A percentile compares a stretch with the other conserved stretches of the same genome.
Evolutionary conservation across 164 flowering plant genomes (phyloP).

Genomic region (Platanus orientalis): DNA sequence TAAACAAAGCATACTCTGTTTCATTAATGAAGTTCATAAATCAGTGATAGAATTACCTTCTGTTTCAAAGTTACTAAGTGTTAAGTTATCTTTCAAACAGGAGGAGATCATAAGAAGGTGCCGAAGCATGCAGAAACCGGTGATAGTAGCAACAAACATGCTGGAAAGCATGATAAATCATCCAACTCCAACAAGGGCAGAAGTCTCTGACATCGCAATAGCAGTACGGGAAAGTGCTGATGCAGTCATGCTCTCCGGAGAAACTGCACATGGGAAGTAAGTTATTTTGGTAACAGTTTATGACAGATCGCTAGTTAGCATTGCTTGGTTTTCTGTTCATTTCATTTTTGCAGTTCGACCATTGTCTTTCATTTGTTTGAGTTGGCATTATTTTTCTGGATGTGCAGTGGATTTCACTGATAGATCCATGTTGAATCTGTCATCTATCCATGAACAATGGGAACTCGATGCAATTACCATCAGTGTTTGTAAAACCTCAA

Average conservation of each 20-base stretch:
- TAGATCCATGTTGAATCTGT: neutral
- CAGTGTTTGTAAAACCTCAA: no score
- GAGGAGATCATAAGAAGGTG: conserved; percentile 90
- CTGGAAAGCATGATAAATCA: conserved; percentile 96
- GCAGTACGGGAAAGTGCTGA: conserved; percentile 98
- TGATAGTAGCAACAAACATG: conserved; percentile 99
- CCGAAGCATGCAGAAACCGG: conserved; percentile 85
- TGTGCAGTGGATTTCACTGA: neutral
- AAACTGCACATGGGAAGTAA: conserved; percentile 99
- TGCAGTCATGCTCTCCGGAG: conserved; percentile 98
- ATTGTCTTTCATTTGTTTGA: neutral
- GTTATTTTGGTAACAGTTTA: conserved; percentile 21
- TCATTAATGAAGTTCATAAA: conserved; percentile 1
- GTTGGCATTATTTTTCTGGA: neutral
- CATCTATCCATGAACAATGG: no score
- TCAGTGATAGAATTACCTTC: neutral
- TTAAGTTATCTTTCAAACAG: conserved; percentile 28
- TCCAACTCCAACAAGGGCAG: conserved; percentile 98
- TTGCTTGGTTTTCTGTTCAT: no score
- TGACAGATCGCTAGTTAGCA: neutral
- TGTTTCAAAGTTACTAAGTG: neutral
- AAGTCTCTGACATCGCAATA: conserved; percentile 97
- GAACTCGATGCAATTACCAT: no score
- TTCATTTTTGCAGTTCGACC: neutral
- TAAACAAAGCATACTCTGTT: neutral